Conservation (phyloP, 495 filamentous ascomycete species). For the Neurospora intermedia region DNA sequence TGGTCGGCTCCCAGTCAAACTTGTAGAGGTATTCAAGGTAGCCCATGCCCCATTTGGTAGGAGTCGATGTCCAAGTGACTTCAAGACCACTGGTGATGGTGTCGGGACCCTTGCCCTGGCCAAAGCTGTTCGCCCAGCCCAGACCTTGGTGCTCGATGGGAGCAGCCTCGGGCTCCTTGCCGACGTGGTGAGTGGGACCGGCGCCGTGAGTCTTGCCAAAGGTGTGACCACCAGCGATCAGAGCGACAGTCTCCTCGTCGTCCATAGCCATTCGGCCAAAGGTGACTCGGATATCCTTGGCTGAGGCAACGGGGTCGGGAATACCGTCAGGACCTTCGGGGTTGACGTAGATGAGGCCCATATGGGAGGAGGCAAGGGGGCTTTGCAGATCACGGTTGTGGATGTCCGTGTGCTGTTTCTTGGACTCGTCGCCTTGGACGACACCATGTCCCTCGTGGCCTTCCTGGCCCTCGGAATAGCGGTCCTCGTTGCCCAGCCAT, state of each 20-base stretch:
- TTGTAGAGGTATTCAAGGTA: slow-evolving; percentile 65
- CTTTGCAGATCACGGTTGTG: slow-evolving; percentile 50
- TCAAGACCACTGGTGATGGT: slow-evolving; percentile 64
- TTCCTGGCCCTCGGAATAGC: slow-evolving; percentile 42
- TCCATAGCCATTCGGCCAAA: slow-evolving; percentile 72
- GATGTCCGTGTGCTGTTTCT: slow-evolving; percentile 38
- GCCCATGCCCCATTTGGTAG: slow-evolving; percentile 55
- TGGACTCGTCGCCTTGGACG: slow-evolving; percentile 35
- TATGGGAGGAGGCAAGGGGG: slow-evolving; percentile 54
- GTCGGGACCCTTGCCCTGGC: slow-evolving; percentile 50
- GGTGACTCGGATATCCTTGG: slow-evolving; percentile 56
- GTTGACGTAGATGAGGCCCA: slow-evolving; percentile 72
- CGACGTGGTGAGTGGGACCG: slow-evolving; percentile 45
- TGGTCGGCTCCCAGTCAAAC: slow-evolving; percentile 65
- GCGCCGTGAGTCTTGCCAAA: slow-evolving; percentile 72
- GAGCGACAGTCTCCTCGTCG: slow-evolving; percentile 63
- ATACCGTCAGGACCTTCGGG: slow-evolving; percentile 62
- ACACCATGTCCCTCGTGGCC: slow-evolving; percentile 35
- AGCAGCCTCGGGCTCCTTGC: slow-evolving; percentile 52
- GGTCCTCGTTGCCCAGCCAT: slow-evolving; percentile 59
- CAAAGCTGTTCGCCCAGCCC: slow-evolving; percentile 52
- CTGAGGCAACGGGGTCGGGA: slow-evolving; percentile 56
- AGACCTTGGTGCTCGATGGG: slow-evolving; percentile 52
- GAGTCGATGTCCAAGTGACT: slow-evolving; percentile 63
- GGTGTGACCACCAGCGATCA: slow-evolving; percentile 64